Conservation (phyloP, 179 eudicot genomes). For the Silene noctiflora region DNA sequence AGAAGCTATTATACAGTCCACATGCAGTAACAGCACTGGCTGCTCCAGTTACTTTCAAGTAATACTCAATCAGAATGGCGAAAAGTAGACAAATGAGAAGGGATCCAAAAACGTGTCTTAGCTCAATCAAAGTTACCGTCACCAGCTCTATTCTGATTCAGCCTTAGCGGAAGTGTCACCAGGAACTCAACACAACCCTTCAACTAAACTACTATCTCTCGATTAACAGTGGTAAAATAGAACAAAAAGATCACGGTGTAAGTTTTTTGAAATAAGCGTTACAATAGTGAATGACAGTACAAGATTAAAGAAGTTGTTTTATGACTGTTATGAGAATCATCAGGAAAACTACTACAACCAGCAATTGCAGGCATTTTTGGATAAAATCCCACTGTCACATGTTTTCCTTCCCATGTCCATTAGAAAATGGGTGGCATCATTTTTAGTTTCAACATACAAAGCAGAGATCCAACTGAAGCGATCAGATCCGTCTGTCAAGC, state of each 20-base stretch:
- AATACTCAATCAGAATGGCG: neutral
- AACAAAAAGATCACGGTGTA: neutral
- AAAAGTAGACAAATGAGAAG: neutral
- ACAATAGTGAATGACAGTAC: slow-evolving; percentile 18
- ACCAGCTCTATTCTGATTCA: neutral
- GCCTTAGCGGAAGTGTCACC: neutral
- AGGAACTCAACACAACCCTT: neutral
- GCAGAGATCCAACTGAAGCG: slow-evolving; percentile 15
- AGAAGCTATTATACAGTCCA: neutral
- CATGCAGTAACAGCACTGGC: neutral
- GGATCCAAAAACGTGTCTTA: neutral
- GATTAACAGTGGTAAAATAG: neutral
- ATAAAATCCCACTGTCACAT: slow-evolving; percentile 20
- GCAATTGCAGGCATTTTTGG: slow-evolving; percentile 29
- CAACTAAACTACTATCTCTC: neutral
- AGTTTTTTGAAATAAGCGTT: slow-evolving; percentile 9
- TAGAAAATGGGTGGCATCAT: slow-evolving; percentile 4
- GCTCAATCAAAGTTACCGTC: neutral
- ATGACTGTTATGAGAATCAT: slow-evolving; percentile 23
- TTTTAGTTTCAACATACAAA: slow-evolving; percentile 24
- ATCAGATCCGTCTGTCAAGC: slow-evolving; percentile 40
- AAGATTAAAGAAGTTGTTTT: slow-evolving; percentile 11
- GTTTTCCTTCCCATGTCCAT: slow-evolving; percentile 18
- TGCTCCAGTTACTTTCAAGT: neutral
- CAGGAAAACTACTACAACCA: slow-evolving; percentile 28